Conservation (phyloP, 2,329 filamentous ascomycete genomes). For the Rhynchosporium secalis region DNA sequence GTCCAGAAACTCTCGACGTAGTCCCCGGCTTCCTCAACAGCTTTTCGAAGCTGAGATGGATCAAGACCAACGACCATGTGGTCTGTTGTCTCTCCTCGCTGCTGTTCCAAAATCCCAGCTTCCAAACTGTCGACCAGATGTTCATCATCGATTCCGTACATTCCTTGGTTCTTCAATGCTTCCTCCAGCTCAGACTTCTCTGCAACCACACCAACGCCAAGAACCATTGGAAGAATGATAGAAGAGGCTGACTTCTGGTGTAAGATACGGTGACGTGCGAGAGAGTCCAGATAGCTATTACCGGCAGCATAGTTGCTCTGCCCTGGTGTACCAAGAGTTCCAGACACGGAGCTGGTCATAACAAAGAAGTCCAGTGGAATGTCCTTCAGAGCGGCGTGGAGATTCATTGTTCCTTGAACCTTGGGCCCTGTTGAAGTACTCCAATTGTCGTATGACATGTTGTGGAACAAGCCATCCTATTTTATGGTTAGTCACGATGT, state of each 20-base stretch:
- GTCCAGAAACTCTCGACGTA: slow-evolving; percentile 31
- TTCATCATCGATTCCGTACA: slow-evolving; percentile 24
- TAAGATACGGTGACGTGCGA: slow-evolving; percentile 22
- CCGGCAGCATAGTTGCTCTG: slow-evolving; percentile 43
- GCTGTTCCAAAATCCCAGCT: slow-evolving; percentile 27
- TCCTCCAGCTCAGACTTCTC: slow-evolving; percentile 33
- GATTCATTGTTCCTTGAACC: slow-evolving; percentile 38
- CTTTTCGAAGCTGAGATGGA: slow-evolving; percentile 18
- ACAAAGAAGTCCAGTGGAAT: slow-evolving; percentile 45
- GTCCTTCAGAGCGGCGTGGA: slow-evolving; percentile 39
- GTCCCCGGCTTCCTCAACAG: neutral
- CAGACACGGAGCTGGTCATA: slow-evolving; percentile 42
- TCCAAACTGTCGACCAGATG: slow-evolving; percentile 30
- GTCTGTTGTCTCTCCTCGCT: neutral
- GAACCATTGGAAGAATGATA: slow-evolving; percentile 40
- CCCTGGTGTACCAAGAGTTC: slow-evolving; percentile 39
- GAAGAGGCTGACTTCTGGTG: slow-evolving; percentile 14
- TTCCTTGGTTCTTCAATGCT: slow-evolving; percentile 17
- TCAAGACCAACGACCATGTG: slow-evolving; percentile 38
- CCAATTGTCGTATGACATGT: slow-evolving; percentile 44
- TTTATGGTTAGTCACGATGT: too few relatives aligned
- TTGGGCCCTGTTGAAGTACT: slow-evolving; percentile 38
- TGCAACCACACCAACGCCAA: slow-evolving; percentile 40
- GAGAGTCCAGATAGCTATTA: slow-evolving; percentile 38
- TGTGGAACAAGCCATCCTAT: slow-evolving; percentile 23